Evolutionary conservation across 768 basidiomycete species (phyloP), one percentile per base, ranked within the genome.

Genomic region (Termitomyces sp.): DNA sequence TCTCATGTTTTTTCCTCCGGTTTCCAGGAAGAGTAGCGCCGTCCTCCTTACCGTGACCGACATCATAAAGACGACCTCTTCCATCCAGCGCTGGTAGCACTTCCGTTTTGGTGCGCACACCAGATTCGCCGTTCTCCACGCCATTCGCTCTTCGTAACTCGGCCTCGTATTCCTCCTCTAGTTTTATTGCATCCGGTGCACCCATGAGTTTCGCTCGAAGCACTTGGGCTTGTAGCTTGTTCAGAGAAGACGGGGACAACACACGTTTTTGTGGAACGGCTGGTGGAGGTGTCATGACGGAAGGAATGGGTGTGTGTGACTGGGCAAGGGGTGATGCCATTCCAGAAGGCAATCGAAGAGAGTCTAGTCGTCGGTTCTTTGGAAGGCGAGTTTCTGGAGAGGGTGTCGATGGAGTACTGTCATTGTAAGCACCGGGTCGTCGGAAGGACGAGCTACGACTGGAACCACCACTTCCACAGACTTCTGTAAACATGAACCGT

Each of bases 211-310:
- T 95, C 4, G 97, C 95, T 36, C 92, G 86, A 9, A 99, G 75
- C 2, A 97, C 94, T 63, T 88, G 88, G 3, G 96, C 96, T 70
- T 99, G 96, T 1, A 99, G 72, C 66, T 86, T 90, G 70, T 99
- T 98, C 47, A 98, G 74, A 16, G 89, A 90, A 1, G 88, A 87
- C 2, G 87, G 86, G 0, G 89, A 89, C 55, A 90, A 66, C 0
- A 79, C 79, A 5, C 86, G 78, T 1, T 69, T 54, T 26, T 68
- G 68, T 66, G 59, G 67, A 67, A 63, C 68, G 30, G 58, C 54
- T 9, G 69, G 60, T 13, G 82, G 77, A 2, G 94, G 94, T 0
- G 92, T 90, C 81, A 98, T 86, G 6, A 94, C 94, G 2, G 87
- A 87, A 0, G 95, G 96, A 53, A 98, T 86, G 2, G 96, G 93